Evolutionary conservation across 202 grass and related monocot genomes (phyloP), one percentile per base, ranked within the genome.

Genomic region (Musa balbisiana): DNA sequence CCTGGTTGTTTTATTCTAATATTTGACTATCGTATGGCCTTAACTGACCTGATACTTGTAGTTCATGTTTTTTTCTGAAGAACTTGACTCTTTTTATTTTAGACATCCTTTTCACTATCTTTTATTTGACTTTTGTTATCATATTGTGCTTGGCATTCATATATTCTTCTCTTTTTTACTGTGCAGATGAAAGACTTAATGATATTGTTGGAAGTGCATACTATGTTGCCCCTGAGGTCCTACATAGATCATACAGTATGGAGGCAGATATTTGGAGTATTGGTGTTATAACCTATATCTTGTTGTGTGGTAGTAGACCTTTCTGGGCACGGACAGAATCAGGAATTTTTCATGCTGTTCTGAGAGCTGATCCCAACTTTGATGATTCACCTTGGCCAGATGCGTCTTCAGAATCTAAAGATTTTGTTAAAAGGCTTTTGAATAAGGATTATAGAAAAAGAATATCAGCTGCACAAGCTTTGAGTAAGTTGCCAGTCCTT

Each of bases 171-270:
- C 21, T 26, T 13, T 72, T 43, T 74, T 53, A n/a, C 15, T 70
- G 8, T 52, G 71, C 74, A 76, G 74, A 76, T 64, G 74, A 51
- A 51, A 76, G 74, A 58, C 58, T 76, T 51, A 76, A 76, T 76
- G 74, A 76, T n/a, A 76, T 76, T 64, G 74, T 76, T 21, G 74
- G 74, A 63, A 76, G 74, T 76, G 74, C 74, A 63, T 76, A 76
- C 58, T 76, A 76, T 64, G 74, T 76, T 76, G 74, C 74, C 55
- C 74, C 74, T 63, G 74, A 76, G 52, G 74, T 76, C n/a, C 33
- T 76, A 43, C 74, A 76, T 51, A 76, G 58, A 23, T 76, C 74
- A 64, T 76, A 76, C 26, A 64, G 58, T 33, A 64, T 43, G 58
- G 74, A 76, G n/a, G 74, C 74, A 62, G 74, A 76, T 64, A 63